These are phyloP conservation scores for Polygonum maritimum DNA, from an alignment of 148 eudicot species.

Conservation along the genomic window DNA sequence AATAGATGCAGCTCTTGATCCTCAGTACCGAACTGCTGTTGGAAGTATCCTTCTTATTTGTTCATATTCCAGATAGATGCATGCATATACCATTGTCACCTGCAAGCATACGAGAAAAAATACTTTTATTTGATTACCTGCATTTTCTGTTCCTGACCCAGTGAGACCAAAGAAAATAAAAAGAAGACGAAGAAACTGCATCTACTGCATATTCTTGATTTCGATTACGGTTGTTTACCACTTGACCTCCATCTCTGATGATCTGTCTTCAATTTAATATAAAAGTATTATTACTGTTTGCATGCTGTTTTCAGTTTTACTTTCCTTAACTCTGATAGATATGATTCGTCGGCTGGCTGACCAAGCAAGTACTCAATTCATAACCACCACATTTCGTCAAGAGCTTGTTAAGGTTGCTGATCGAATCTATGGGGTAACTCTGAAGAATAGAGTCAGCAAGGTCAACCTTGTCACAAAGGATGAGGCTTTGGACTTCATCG, in stretches of 20 bases:
- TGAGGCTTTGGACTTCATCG: constrained; percentile 81
- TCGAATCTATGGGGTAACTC: constrained; percentile 86
- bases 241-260: neutral
- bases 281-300: neutral
- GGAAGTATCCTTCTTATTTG: constrained; percentile 74
- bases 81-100: neutral
- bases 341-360: constrained; percentile 96
- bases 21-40: constrained; percentile 98
- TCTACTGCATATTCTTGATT: neutral
- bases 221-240: neutral
- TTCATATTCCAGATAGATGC: neutral
- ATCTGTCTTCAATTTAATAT: neutral
- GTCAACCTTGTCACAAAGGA: constrained; percentile 68
- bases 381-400: constrained; percentile 84
- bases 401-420: constrained; percentile 97
- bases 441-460: constrained; percentile 76
- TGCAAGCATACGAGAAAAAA: neutral
- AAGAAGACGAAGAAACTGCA: neutral
- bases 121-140: neutral
- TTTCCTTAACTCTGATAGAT: constrained; percentile 28
- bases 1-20: constrained; percentile 98
- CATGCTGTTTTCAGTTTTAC: neutral
- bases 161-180: neutral
- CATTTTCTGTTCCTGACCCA: neutral
- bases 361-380: constrained; percentile 74